Conservation (phyloP, 495 filamentous ascomycete genomes). For the Thozetella sp. region DNA sequence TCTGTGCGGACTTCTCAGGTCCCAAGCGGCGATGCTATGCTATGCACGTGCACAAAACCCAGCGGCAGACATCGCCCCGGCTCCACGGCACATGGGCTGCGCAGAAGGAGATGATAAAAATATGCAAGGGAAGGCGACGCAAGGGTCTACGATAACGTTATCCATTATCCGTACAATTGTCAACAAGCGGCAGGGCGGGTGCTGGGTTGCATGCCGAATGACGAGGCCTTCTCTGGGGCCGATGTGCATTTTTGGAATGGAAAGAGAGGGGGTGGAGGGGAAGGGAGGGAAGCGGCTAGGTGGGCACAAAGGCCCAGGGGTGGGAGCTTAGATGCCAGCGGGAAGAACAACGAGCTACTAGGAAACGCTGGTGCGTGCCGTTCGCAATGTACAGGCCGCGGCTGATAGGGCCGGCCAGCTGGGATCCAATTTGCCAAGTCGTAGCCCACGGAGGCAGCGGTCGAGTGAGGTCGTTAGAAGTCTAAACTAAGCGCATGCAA, state of each 20-base stretch:
- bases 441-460: constrained; percentile 4
- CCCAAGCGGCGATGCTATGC: too few species aligned
- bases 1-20: constrained; percentile 7
- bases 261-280: not conserved
- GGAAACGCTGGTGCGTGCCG: not conserved
- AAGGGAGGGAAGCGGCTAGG: not conserved
- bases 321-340: not conserved
- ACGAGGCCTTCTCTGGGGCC: not conserved
- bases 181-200: not conserved
- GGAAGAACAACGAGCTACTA: not conserved
- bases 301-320: not conserved
- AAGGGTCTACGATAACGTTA: not conserved
- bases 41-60: not conserved
- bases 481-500: constrained; percentile 30
- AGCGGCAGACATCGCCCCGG: not conserved
- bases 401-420: constrained; percentile 5
- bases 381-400: not conserved
- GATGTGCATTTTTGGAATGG: not conserved
- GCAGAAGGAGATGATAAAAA: not conserved
- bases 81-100: not conserved
- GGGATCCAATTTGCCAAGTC: constrained; percentile 12
- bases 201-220: not conserved
- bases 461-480: constrained; percentile 12
- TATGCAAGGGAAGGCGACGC: not conserved
- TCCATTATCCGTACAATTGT: too few species aligned